Percentiles rank a stretch among this genome's conserved stretches.
phyloP scores from a whole-genome alignment of 2,329 filamentous ascomycete genomes.

The Aspergillus unguis region DNA sequence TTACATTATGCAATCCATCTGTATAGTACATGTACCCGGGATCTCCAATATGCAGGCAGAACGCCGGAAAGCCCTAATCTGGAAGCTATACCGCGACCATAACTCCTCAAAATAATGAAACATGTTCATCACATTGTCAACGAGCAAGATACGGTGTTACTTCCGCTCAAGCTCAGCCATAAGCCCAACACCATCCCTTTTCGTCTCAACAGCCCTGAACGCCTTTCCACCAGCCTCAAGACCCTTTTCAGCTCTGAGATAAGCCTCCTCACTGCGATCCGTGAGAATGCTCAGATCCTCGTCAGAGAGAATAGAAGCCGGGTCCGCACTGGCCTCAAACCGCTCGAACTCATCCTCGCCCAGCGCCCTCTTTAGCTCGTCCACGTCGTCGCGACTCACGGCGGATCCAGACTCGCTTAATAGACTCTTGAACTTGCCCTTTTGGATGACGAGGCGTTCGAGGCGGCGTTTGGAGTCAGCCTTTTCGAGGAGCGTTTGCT shows the following conservation, averaged over 20 bases:
- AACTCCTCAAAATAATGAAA: not conserved
- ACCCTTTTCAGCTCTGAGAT: conserved; percentile 72
- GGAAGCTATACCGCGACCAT: too few species aligned
- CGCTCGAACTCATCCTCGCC: conserved; percentile 70
- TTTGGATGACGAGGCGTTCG: conserved; percentile 93
- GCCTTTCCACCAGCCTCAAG: conserved; percentile 55
- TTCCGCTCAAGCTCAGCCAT: conserved; percentile 28
- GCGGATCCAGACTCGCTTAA: conserved; percentile 56
- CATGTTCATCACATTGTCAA: too few species aligned
- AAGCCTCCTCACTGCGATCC: conserved; percentile 68
- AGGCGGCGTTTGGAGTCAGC: conserved; percentile 88
- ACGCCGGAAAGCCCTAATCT: too few species aligned
- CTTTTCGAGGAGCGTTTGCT: conserved; percentile 79
- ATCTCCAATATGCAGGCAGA: too few species aligned
- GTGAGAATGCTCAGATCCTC: conserved; percentile 74
- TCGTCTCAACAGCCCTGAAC: conserved; percentile 81
- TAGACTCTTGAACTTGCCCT: conserved; percentile 76
- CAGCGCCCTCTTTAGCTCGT: conserved; percentile 61
- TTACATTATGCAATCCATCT: conserved; percentile 9
- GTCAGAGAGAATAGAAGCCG: conserved; percentile 67
- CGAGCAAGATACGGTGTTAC: not conserved
- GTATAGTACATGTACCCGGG: conserved; percentile 15
- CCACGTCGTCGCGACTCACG: conserved; percentile 50
- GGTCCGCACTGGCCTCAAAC: conserved; percentile 54
- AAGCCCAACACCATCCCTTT: conserved; percentile 45